These are phyloP conservation scores for Komagataella kurtzmanii DNA, from an alignment of 805 yeast genomes.

Conservation along the genomic window DNA sequence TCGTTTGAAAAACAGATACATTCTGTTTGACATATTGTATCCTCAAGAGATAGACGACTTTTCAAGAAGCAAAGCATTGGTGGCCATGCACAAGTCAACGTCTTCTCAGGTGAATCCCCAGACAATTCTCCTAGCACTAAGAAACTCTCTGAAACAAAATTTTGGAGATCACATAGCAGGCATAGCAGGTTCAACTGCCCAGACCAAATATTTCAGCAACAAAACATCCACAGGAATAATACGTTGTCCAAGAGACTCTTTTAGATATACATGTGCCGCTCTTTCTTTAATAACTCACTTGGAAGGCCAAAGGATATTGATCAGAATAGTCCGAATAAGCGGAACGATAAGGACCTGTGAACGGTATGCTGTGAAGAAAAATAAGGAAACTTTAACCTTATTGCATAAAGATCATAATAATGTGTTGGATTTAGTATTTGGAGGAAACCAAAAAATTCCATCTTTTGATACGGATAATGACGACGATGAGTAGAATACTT, in stretches of 20 bases:
- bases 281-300: slow-evolving; percentile 40
- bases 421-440: slow-evolving; percentile 4
- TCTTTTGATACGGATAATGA: slow-evolving; percentile 4
- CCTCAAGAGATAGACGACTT: slow-evolving; percentile 25
- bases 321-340: slow-evolving; percentile 57
- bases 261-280: slow-evolving; percentile 52
- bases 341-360: slow-evolving; percentile 86
- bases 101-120: slow-evolving; percentile 34
- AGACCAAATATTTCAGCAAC: slow-evolving; percentile 68
- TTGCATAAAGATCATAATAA: slow-evolving; percentile 8
- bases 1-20: slow-evolving; percentile 72
- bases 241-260: slow-evolving; percentile 57
- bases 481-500: neutral
- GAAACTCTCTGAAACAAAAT: slow-evolving; percentile 40
- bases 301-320: slow-evolving; percentile 33
- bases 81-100: slow-evolving; percentile 37
- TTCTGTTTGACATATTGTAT: slow-evolving; percentile 65
- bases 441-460: slow-evolving; percentile 1
- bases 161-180: slow-evolving; percentile 79
- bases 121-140: slow-evolving; percentile 35
- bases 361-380: slow-evolving; percentile 44
- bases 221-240: slow-evolving; percentile 77
- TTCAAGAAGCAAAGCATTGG: slow-evolving; percentile 17
- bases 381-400: slow-evolving; percentile 19
- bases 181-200: slow-evolving; percentile 40